Conservation (phyloP, 148 eudicot genomes). For the Cornus florida region DNA sequence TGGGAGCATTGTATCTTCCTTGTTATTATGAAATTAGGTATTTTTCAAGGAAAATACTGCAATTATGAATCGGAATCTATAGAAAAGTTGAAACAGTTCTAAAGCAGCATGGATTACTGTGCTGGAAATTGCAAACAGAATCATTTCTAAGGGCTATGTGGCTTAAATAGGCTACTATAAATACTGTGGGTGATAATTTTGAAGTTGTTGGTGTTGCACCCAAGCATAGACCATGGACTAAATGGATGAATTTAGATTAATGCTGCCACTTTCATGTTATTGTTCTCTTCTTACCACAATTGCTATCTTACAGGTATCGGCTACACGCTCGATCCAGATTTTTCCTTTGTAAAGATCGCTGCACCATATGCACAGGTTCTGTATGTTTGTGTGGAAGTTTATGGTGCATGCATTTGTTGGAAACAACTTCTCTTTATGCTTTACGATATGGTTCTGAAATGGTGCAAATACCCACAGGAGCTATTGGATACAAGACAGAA, state of each 20-base stretch:
- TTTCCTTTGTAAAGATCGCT: conserved; percentile 92
- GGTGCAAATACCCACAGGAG: conserved; percentile 59
- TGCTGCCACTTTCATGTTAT: not conserved
- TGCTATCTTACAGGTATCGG: conserved; percentile 66
- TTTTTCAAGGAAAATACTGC: not conserved
- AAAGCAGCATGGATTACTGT: not conserved
- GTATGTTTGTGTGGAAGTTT: not conserved
- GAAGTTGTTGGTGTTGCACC: not conserved
- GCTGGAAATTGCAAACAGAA: not conserved
- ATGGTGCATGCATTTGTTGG: not conserved
- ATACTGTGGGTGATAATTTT: not conserved
- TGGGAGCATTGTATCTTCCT: not conserved
- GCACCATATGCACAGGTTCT: conserved; percentile 97
- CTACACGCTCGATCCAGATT: conserved; percentile 75
- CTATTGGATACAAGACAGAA: conserved; percentile 80
- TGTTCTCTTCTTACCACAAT: conserved; percentile 5
- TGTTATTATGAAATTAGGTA: not conserved
- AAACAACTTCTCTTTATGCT: not conserved
- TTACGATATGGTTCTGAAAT: conserved; percentile 11
- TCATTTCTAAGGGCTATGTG: not conserved
- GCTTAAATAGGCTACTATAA: not conserved
- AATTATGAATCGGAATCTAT: not conserved
- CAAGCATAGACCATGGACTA: not conserved
- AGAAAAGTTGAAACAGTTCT: not conserved
- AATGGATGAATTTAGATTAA: not conserved